Evolutionary conservation across 495 filamentous ascomycete species (phyloP), one percentile per base, ranked within the genome.

Genomic region (Trichoderma gamsii): DNA sequence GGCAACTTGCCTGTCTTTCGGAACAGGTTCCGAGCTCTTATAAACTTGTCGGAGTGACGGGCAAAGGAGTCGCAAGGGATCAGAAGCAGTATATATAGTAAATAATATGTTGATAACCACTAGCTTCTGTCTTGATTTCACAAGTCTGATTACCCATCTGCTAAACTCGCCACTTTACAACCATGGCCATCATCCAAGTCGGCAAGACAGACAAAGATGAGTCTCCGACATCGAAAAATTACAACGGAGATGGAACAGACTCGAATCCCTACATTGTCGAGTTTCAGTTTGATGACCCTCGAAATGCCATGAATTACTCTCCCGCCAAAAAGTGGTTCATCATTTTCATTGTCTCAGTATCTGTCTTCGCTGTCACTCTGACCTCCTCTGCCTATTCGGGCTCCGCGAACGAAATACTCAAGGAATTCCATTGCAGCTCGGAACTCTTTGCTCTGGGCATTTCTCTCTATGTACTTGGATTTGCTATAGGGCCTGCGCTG

Each of bases 361-460:
- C 84, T 12, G 88, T 86, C 0, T 77, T 91, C 49, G 82, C 84
- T 18, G 85, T 89, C 27, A 75, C 88, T 18, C 81, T 91, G 32
- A 67, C 76, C 3, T 82, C 80, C 1, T 79, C 77, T 0, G 74
- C 79, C n/a, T 83, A 83, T 70, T 75, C 79, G 6, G 73, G 70
- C 6, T 75, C 73, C 15, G 66, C 73, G 7, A 63, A 67, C 1
- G 72, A 80, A 38, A 70, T 84, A 66, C 67, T 74, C 4, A 46
- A 69, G 4, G 69, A 78, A 11, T 84, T 84, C 67, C 49, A 78
- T 29, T 71, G 78, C 25, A 76, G 76, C 66, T 38, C 68, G 4
- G 76, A 82, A 67, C 72, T 83, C n/a, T 73, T 72, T 25, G 75
- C 67, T 18, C 68, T 83, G 2, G 81, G 80, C 21, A 70, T 83